Conservation (phyloP, 2,329 filamentous ascomycete genomes). For the Fusarium clavum region DNA sequence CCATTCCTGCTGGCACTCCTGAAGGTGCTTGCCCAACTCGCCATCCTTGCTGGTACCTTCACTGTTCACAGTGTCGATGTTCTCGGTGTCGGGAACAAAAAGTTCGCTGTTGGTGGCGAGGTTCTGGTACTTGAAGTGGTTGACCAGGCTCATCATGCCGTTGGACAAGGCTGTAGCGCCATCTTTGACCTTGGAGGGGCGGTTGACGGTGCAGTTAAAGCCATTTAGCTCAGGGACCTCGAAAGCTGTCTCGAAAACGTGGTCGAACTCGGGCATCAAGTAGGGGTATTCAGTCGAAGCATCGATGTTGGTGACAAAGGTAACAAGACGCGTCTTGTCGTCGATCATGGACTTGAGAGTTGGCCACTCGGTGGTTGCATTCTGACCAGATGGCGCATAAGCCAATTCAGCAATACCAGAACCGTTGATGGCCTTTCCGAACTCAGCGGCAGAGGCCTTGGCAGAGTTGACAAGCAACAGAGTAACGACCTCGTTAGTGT, state of each 20-base stretch:
- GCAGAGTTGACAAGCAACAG: slow-evolving; percentile 79
- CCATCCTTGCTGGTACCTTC: slow-evolving; percentile 65
- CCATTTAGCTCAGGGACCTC: slow-evolving; percentile 70
- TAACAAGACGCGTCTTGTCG: slow-evolving; percentile 72
- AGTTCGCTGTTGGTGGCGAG: slow-evolving; percentile 61
- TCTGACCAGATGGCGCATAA: slow-evolving; percentile 64
- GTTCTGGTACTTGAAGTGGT: slow-evolving; percentile 79
- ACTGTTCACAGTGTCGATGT: slow-evolving; percentile 74
- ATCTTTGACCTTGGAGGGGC: slow-evolving; percentile 65
- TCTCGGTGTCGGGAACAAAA: slow-evolving; percentile 69
- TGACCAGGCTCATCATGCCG: slow-evolving; percentile 77
- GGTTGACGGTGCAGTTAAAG: slow-evolving; percentile 79
- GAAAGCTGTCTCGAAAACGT: slow-evolving; percentile 79
- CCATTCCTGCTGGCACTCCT: slow-evolving; percentile 68
- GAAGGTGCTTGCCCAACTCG: slow-evolving; percentile 64
- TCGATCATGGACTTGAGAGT: slow-evolving; percentile 77
- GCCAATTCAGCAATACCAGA: slow-evolving; percentile 72
- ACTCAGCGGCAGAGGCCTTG: slow-evolving; percentile 63
- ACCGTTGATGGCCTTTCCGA: slow-evolving; percentile 65
- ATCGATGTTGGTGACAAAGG: slow-evolving; percentile 71
- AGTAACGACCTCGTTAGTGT: slow-evolving; percentile 81
- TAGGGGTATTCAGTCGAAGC: slow-evolving; percentile 61
- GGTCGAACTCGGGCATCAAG: slow-evolving; percentile 71
- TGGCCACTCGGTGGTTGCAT: slow-evolving; percentile 68
- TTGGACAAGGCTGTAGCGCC: slow-evolving; percentile 65